Percentiles rank a stretch among this genome's conserved stretches.
phyloP scores from a whole-genome alignment of 2,329 filamentous ascomycete genomes.

The Penicillium sp. region DNA sequence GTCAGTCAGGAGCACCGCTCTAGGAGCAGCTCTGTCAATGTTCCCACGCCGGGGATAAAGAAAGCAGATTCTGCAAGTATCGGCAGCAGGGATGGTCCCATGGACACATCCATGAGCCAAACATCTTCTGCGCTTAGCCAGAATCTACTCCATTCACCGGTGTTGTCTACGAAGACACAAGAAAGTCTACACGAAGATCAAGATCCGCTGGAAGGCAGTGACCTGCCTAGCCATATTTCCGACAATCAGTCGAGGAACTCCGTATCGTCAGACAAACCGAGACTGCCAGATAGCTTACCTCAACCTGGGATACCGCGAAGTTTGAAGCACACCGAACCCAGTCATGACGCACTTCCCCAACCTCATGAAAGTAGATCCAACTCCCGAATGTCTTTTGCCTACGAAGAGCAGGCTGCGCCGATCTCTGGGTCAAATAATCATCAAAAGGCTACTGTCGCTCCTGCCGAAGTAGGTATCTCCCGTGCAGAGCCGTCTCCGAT shows the following conservation, averaged over 20 bases:
- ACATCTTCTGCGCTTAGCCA: slow-evolving; percentile 32
- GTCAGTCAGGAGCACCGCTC: slow-evolving; percentile 28
- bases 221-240: slow-evolving; percentile 18
- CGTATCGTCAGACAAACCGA: slow-evolving; percentile 26
- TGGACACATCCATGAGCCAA: slow-evolving; percentile 30
- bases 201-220: slow-evolving; percentile 20
- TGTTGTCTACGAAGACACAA: slow-evolving; percentile 31
- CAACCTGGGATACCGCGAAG: slow-evolving; percentile 24
- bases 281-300: slow-evolving; percentile 29
- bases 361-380: slow-evolving; percentile 35
- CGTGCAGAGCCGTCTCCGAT: slow-evolving; percentile 32
- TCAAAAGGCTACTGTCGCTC: slow-evolving; percentile 23
- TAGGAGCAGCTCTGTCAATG: slow-evolving; percentile 33
- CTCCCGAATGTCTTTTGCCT: slow-evolving; percentile 31
- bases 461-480: slow-evolving; percentile 25
- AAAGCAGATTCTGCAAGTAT: slow-evolving; percentile 29
- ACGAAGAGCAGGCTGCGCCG: slow-evolving; percentile 28
- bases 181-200: slow-evolving; percentile 30
- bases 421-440: slow-evolving; percentile 31
- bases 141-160: slow-evolving; percentile 34
- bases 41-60: slow-evolving; percentile 31
- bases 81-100: slow-evolving; percentile 32
- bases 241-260: slow-evolving; percentile 27
- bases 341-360: slow-evolving; percentile 19
- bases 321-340: slow-evolving; percentile 27